Conservation (phyloP, 2,329 filamentous ascomycete species). For the Botrytis pseudocinerea region DNA sequence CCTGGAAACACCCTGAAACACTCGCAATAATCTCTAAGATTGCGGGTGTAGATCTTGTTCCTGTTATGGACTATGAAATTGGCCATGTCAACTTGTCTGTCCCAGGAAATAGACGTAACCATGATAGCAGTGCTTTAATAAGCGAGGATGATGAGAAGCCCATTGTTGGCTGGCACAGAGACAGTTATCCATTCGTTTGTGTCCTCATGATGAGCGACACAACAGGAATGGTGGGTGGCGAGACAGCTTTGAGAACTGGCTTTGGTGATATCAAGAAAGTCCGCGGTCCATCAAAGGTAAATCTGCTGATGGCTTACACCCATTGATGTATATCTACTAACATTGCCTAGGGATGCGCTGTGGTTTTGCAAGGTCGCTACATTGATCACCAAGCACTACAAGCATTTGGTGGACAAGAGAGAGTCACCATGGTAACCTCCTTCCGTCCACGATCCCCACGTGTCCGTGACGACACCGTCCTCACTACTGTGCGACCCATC, state of each 20-base stretch:
- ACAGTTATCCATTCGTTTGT: constrained; percentile 53
- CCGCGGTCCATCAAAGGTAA: constrained; percentile 47
- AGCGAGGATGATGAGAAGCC: constrained; percentile 41
- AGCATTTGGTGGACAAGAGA: constrained; percentile 46
- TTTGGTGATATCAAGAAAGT: constrained; percentile 48
- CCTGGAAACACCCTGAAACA: constrained; percentile 58
- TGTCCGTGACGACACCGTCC: constrained; percentile 45
- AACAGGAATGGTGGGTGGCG: constrained; percentile 51
- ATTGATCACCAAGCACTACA: constrained; percentile 48
- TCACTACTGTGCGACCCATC: constrained; percentile 43
- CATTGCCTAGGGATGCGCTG: constrained; percentile 42
- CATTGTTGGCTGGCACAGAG: constrained; percentile 52
- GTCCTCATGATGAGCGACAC: constrained; percentile 53
- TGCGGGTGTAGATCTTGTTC: constrained; percentile 58
- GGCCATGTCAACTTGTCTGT: constrained; percentile 58
- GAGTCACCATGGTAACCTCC: constrained; percentile 50
- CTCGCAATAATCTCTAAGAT: constrained; percentile 55
- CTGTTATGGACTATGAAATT: constrained; percentile 58
- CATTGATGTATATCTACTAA: constrained; percentile 21
- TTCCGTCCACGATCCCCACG: constrained; percentile 46
- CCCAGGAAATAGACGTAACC: constrained; percentile 35
- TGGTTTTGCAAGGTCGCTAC: constrained; percentile 49
- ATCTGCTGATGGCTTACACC: constrained; percentile 11
- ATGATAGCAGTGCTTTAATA: constrained; percentile 33
- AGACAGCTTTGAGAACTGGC: constrained; percentile 61